Evolutionary conservation across 2,329 filamentous ascomycete genomes (phyloP).

Genomic region (Teratosphaeriaceae sp.): DNA sequence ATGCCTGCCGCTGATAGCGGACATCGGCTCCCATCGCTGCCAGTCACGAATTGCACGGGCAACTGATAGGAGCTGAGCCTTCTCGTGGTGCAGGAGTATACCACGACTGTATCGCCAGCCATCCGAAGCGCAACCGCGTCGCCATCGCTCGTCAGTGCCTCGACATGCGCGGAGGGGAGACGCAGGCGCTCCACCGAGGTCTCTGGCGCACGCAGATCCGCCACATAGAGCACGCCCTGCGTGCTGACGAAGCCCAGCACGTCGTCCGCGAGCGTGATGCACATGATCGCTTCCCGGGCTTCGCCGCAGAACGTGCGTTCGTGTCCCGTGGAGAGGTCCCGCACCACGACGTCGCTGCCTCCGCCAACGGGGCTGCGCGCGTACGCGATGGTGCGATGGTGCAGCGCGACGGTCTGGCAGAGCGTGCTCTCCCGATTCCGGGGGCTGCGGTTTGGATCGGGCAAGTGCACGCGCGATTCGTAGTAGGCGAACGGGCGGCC

Average conservation of each 20-base stretch:
- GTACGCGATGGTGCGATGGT: constrained; percentile 13
- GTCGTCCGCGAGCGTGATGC: constrained; percentile 7
- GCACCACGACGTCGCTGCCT: constrained; percentile 11
- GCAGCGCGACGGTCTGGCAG: constrained; percentile 2
- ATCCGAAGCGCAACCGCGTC: neutral
- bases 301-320: constrained; percentile 3
- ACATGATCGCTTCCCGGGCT: constrained; percentile 12
- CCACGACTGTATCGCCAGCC: neutral
- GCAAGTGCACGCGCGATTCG: neutral
- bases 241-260: constrained; percentile 12
- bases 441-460: neutral
- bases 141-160: neutral
- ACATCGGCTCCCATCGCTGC: neutral
- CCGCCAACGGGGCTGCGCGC: constrained; percentile 3
- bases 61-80: neutral
- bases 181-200: neutral
- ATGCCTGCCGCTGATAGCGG: neutral
- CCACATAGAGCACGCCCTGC: constrained; percentile 9
- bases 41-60: neutral
- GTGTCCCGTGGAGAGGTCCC: constrained; percentile 7
- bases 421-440: neutral
- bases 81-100: neutral
- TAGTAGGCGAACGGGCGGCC: constrained; percentile 10
- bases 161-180: neutral
- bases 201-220: neutral